A percentile compares a stretch with the other conserved stretches of the same genome.
Evolutionary conservation across 1,139 yeast species (phyloP).

Genomic region (Sporopachydermia cereana): DNA sequence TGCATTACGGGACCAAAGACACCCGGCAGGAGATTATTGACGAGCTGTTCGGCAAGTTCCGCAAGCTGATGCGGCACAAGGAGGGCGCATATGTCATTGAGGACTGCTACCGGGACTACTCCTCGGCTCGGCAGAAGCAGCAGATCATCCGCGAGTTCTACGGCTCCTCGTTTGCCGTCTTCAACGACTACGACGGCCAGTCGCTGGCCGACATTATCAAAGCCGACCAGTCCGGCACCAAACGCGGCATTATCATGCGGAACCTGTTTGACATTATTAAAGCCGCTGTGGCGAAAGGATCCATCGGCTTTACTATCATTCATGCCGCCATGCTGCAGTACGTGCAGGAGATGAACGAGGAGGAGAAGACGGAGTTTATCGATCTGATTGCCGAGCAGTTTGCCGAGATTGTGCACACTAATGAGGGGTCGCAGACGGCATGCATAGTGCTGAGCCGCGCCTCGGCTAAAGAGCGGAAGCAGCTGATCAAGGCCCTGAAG

Average conservation of each 20-base stretch:
- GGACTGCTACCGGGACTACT: constrained; percentile 78
- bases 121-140: constrained; percentile 71
- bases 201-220: constrained; percentile 57
- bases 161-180: constrained; percentile 93
- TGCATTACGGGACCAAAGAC: constrained; percentile 84
- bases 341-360: constrained; percentile 53
- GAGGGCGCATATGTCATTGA: constrained; percentile 99
- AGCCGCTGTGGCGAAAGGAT: constrained; percentile 89
- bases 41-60: constrained; percentile 81
- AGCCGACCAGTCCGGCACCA: constrained; percentile 57
- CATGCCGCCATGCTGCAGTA: constrained; percentile 96
- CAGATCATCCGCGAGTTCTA: constrained; percentile 94
- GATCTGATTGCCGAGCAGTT: constrained; percentile 79
- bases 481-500: constrained; percentile 57
- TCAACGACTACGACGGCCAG: constrained; percentile 55
- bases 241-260: constrained; percentile 61
- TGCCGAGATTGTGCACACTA: constrained; percentile 92
- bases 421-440: constrained; percentile 90
- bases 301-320: constrained; percentile 89
- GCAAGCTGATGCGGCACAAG: constrained; percentile 90
- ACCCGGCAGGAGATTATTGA: constrained; percentile 64
- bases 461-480: constrained; percentile 86
- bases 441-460: constrained; percentile 69
- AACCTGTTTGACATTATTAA: constrained; percentile 76
- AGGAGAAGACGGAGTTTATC: constrained; percentile 70